Evolutionary conservation across 2,329 filamentous ascomycete genomes (phyloP).

Genomic region (Amauroascus verrucosus): DNA sequence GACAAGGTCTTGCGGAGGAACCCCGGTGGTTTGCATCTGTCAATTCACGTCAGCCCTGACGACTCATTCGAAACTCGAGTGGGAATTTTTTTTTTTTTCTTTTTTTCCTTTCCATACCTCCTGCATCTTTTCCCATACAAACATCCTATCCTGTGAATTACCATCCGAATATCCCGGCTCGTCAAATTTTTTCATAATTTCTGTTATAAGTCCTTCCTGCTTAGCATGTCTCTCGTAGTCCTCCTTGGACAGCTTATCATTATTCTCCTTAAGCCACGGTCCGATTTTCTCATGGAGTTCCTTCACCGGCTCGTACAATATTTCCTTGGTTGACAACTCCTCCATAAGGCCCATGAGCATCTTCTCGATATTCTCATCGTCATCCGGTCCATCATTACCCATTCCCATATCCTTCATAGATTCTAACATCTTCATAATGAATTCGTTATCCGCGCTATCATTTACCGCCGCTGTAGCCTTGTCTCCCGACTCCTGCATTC

Average conservation of each 20-base stretch:
- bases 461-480: conserved; percentile 70
- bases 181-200: conserved; percentile 87
- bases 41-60: conserved; percentile 30
- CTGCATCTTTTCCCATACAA: conserved; percentile 95
- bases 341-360: conserved; percentile 99
- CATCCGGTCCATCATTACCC: conserved; percentile 24
- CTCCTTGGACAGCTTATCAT: conserved; percentile 48
- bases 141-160: conserved; percentile 71
- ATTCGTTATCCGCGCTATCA: conserved; percentile 59
- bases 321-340: conserved; percentile 95
- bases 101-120: conserved; percentile 54
- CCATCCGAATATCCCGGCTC: conserved; percentile 69
- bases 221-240: conserved; percentile 72
- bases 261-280: conserved; percentile 74
- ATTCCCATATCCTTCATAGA: conserved; percentile 59
- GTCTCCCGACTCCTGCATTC: conserved; percentile 82
- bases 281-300: conserved; percentile 90
- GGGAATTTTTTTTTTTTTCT: no score
- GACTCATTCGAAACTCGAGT: conserved; percentile 13
- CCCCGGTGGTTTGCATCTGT: conserved; percentile 94
- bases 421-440: conserved; percentile 85
- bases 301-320: conserved; percentile 97
- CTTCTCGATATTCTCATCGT: conserved; percentile 73
- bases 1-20: conserved; percentile 80
- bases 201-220: conserved; percentile 66